A percentile compares a stretch with the other conserved stretches of the same genome.
Evolutionary conservation across 805 yeast genomes (phyloP).

Genomic region (Kazachstania bromeliacearum): DNA sequence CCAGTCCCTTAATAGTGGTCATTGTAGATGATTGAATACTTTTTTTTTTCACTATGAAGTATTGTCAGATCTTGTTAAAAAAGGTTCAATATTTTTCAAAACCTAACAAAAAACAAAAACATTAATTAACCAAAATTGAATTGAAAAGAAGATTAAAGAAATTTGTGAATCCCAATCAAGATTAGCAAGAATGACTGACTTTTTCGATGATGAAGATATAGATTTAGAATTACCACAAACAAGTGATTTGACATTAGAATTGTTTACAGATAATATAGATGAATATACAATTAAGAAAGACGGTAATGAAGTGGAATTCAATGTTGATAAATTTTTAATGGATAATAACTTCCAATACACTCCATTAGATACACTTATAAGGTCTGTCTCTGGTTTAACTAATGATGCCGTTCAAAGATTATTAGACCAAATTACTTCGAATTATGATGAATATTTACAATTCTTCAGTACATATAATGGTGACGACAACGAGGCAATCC

Average conservation of each 20-base stretch:
- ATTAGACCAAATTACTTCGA: conserved; percentile 18
- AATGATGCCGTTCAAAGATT: conserved; percentile 19
- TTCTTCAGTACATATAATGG: conserved; percentile 20
- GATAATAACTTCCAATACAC: conserved; percentile 27
- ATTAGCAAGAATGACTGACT: conserved; percentile 22
- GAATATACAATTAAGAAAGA: conserved; percentile 3
- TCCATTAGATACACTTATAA: conserved; percentile 23
- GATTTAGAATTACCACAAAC: conserved; percentile 21
- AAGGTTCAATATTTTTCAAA: too few species aligned
- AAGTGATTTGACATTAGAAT: conserved; percentile 20
- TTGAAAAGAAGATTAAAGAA: too few species aligned
- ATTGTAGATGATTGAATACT: too few species aligned
- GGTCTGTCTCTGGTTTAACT: conserved; percentile 19
- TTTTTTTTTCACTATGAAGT: too few species aligned
- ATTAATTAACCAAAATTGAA: too few species aligned
- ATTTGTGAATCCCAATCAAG: too few species aligned
- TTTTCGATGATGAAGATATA: conserved; percentile 18
- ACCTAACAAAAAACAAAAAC: too few species aligned
- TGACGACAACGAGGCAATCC: conserved; percentile 14
- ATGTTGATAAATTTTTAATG: conserved; percentile 23
- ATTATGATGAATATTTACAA: conserved; percentile 20
- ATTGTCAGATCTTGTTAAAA: too few species aligned
- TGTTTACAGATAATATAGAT: conserved; percentile 19
- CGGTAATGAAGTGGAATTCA: conserved; percentile 7
- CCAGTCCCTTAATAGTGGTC: too few species aligned